Base-by-base conservation (phyloP, 495 filamentous ascomycete genomes). In the Penicillium macrosclerotiorum region DNA sequence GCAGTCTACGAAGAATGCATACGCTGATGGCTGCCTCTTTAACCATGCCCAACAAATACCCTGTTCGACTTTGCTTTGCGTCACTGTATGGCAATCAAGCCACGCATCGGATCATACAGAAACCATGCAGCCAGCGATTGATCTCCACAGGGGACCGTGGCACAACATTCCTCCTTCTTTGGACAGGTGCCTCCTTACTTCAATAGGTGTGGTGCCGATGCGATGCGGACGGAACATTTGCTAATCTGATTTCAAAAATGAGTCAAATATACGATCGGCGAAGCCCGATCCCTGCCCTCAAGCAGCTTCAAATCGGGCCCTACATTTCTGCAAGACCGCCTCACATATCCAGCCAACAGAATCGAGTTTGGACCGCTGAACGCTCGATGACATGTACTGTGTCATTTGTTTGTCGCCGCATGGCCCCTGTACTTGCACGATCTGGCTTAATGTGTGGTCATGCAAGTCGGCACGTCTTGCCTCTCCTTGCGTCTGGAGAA, bases 51-150 rank as follows among this genome's bases (percentile, higher is more conserved):
- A n/a, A n/a, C n/a, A n/a, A 22, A 14, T 17, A 8, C 9, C 11
- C 14, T 35, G 12, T 5, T 46, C 43, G 24, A 5, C 30, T 38
- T 46, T 49, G 39, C 47, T 33, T 45, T 32, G n/a, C 35, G 14
- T 31, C 6, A 16, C n/a, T n/a, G 16, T 12, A 14, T 25, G 24
- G 30, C 46, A 26, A 12, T 35, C 13, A 32, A 33, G 24, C 32
- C 29, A 44, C 42, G 42, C 36, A 23, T 22, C 9, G 22, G 42
- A n/a, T n/a, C n/a, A n/a, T n/a, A n/a, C n/a, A n/a, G n/a, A n/a
- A n/a, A n/a, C n/a, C n/a, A 18, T 51, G 29, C 50, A 38, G 34
- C 43, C 7, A 23, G 17, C 47, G 7, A 43, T 13, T 43, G 39
- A 45, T 34, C 47, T 45, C 19, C 41, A 24, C 26, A 26, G 34